These are phyloP conservation scores for Seminavis robusta DNA, from an alignment of 108 stramenopile species.

Conservation along the genomic window DNA sequence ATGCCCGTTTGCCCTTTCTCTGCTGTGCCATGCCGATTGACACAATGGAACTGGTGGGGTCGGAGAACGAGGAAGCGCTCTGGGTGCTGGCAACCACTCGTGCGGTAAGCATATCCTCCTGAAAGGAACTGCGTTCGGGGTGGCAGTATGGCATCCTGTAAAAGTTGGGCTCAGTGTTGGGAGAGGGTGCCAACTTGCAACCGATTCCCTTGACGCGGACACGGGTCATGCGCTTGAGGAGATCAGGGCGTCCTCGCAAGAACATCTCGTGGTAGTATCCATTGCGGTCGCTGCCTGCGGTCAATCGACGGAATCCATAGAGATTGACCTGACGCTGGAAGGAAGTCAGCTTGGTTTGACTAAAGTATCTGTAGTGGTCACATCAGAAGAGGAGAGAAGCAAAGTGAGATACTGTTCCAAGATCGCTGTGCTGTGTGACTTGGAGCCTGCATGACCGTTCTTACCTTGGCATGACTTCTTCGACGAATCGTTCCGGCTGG, in stretches of 20 bases:
- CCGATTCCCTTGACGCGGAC: slow-evolving; percentile 52
- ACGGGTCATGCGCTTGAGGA: slow-evolving; percentile 48
- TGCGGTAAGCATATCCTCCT: too few relatives aligned
- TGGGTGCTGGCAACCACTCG: too few relatives aligned
- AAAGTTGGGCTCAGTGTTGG: slow-evolving; percentile 37
- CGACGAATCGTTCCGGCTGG: slow-evolving; percentile 61
- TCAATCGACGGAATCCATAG: slow-evolving; percentile 6
- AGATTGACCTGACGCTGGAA: slow-evolving; percentile 66
- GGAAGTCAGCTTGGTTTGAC: slow-evolving; percentile 62
- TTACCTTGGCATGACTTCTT: slow-evolving; percentile 79
- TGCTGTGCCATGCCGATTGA: too few relatives aligned
- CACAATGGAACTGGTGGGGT: too few relatives aligned
- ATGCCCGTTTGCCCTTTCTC: too few relatives aligned
- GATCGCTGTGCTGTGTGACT: not conserved
- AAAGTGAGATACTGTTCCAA: not conserved
- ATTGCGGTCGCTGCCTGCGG: slow-evolving; percentile 4
- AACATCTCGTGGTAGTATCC: slow-evolving; percentile 78
- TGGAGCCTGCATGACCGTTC: not conserved
- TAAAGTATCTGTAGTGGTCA: slow-evolving; percentile 39
- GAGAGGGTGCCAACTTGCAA: slow-evolving; percentile 24
- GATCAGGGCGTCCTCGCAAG: slow-evolving; percentile 44
- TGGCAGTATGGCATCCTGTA: slow-evolving; percentile 31
- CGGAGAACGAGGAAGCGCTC: too few relatives aligned
- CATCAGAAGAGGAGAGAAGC: not conserved
- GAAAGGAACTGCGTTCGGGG: too few relatives aligned